Evolutionary conservation across 2,329 filamentous ascomycete genomes (phyloP).

Genomic region (Microdochium trichocladiopsis): DNA sequence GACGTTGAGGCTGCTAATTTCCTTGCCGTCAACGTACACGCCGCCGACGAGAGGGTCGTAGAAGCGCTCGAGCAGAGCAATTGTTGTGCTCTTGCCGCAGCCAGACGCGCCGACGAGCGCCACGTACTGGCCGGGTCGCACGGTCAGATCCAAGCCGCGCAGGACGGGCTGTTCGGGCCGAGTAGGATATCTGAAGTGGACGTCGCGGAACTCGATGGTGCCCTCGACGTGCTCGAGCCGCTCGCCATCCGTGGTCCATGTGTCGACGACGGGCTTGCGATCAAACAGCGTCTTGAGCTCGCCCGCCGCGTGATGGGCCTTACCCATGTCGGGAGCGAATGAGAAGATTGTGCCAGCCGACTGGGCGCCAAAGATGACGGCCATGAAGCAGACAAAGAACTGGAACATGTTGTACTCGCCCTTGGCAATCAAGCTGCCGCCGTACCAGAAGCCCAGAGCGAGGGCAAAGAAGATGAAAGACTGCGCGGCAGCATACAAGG

Average conservation of each 20-base stretch:
- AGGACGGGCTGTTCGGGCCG: slow-evolving; percentile 88
- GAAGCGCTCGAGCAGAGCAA: slow-evolving; percentile 86
- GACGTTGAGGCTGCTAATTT: slow-evolving; percentile 75
- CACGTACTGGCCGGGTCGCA: slow-evolving; percentile 74
- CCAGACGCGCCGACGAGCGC: slow-evolving; percentile 92
- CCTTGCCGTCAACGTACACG: slow-evolving; percentile 74
- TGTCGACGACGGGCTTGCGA: slow-evolving; percentile 72
- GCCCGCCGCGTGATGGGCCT: slow-evolving; percentile 77
- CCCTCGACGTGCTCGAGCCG: slow-evolving; percentile 61
- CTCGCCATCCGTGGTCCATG: slow-evolving; percentile 67
- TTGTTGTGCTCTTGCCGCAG: slow-evolving; percentile 91
- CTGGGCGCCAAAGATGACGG: slow-evolving; percentile 86
- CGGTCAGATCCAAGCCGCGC: slow-evolving; percentile 68
- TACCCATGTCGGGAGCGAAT: slow-evolving; percentile 88
- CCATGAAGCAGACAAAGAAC: slow-evolving; percentile 87
- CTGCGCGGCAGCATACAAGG: slow-evolving; percentile 78
- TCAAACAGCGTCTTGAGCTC: slow-evolving; percentile 82
- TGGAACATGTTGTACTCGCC: slow-evolving; percentile 71
- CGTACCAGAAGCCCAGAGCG: slow-evolving; percentile 90
- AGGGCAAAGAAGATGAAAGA: slow-evolving; percentile 77
- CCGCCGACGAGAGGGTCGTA: slow-evolving; percentile 81
- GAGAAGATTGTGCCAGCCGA: slow-evolving; percentile 85
- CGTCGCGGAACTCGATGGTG: slow-evolving; percentile 79
- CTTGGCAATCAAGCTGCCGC: slow-evolving; percentile 66
- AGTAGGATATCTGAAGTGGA: slow-evolving; percentile 92